Evolutionary conservation across 2,329 filamentous ascomycete species (phyloP), one percentile per base, ranked within the genome.

Genomic region (Diaporthe amygdali): DNA sequence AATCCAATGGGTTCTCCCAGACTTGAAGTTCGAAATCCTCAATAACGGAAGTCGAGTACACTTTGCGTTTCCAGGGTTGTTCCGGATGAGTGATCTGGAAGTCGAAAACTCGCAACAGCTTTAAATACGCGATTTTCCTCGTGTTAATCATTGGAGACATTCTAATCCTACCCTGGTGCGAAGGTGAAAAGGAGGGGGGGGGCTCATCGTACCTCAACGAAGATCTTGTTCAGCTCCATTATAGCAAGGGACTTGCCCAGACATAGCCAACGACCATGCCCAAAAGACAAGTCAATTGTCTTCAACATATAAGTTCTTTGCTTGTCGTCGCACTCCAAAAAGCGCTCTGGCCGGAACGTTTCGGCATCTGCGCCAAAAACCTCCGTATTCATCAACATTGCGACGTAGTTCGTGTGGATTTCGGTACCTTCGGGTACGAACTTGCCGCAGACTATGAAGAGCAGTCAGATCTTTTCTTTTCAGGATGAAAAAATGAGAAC

Each of bases 281-380:
- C 81, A 74, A 84, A 85, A 6, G 80, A 74, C 37, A 81, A 73
- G 52, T 83, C 82, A 12, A 80, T 68, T 0, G 77, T 79, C 32
- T 75, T 75, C 55, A 79, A 75, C 74, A 80, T 80, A 8, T 75
- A 74, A n/a, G 71, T 72, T 51, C 76, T 74, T 37, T 78, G 75
- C 3, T 76, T 76, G 1, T 69, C 69, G 2, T 79, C 77, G 1
- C 75, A 76, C 61, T 82, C 77, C 25, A 86, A 69, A 81, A 84
- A 86, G 37, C 85, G 76, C 41, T 83, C 82, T 0, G 84, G 84
- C 5, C 80, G 77, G 73, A 81, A 86, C 0, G 79, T 61, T 27
- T 79, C 74, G 3, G 79, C 77, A 71, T 84, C 80, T 3, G 70
- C 56, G 7, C 82, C 80, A 55, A 78, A 78, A 17, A 79, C 70